A percentile compares a stretch with the other conserved stretches of the same genome.
Conservation (phyloP, 1,284 basidiomycete species). For the Ceratobasidium theobromae region DNA sequence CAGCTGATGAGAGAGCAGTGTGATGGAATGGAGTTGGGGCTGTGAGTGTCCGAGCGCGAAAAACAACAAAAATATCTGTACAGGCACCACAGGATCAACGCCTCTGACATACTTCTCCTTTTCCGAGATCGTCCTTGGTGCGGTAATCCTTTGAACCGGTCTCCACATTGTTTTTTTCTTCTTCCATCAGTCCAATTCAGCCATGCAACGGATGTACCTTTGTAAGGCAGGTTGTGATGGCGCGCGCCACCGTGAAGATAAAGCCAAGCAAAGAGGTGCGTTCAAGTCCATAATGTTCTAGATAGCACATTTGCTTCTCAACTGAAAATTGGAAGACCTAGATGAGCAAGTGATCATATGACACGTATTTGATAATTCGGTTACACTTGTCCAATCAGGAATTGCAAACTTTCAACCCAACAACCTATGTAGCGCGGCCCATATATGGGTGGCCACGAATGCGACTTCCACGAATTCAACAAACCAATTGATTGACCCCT, state of each 20-base stretch:
- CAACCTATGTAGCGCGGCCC: not conserved
- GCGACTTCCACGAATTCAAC: not conserved
- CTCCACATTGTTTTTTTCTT: too few species aligned
- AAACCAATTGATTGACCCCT: not conserved
- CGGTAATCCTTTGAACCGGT: conserved; percentile 25
- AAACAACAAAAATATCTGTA: conserved; percentile 21
- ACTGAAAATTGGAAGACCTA: too few species aligned
- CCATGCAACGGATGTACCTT: conserved; percentile 4
- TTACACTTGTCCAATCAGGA: not conserved
- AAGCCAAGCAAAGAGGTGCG: too few species aligned
- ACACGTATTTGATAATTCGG: not conserved
- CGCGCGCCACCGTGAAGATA: too few species aligned
- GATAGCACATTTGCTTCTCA: too few species aligned
- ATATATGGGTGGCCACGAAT: too few species aligned
- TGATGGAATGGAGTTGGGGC: not conserved
- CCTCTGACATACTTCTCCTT: not conserved
- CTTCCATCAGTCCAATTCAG: conserved; percentile 18
- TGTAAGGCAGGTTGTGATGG: not conserved
- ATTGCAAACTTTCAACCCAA: too few species aligned
- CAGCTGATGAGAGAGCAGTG: not conserved
- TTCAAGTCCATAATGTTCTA: too few species aligned
- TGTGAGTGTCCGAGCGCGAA: not conserved
- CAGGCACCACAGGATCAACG: conserved; percentile 23
- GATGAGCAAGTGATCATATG: not conserved
- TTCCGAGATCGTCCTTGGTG: conserved; percentile 18